Conservation (phyloP, 148 eudicot genomes). For the Amaranthus hypochondriacus region DNA sequence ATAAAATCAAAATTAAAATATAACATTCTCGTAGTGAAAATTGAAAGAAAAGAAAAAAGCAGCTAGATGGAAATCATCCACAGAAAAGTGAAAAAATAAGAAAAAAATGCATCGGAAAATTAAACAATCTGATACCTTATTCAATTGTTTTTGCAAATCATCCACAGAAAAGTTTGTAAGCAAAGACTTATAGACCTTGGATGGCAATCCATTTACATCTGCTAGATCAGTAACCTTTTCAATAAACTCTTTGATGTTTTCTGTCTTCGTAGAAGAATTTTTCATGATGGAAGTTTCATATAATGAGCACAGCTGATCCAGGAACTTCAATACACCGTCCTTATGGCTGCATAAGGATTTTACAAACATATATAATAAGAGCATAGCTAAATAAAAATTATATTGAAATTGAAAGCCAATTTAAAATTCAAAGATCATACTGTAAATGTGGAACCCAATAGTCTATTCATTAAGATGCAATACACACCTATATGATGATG, state of each 20-base stretch:
- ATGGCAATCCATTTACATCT: slow-evolving; percentile 51
- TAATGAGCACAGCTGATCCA: slow-evolving; percentile 69
- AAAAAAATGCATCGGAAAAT: background rate
- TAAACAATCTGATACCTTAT: slow-evolving; percentile 44
- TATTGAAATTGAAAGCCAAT: background rate
- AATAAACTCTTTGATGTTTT: slow-evolving; percentile 44
- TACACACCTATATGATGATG: slow-evolving; percentile 65
- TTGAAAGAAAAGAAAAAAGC: background rate
- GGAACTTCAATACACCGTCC: slow-evolving; percentile 59
- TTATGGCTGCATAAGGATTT: slow-evolving; percentile 58
- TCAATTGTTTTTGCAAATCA: slow-evolving; percentile 46
- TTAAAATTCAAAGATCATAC: background rate
- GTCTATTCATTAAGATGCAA: background rate
- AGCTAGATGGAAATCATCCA: background rate
- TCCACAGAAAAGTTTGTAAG: slow-evolving; percentile 48
- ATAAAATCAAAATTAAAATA: background rate
- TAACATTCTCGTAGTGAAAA: background rate
- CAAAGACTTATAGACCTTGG: slow-evolving; percentile 43
- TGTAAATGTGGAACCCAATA: background rate
- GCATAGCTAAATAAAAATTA: background rate
- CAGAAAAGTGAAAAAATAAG: background rate
- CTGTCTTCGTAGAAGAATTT: slow-evolving; percentile 36
- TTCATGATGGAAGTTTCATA: slow-evolving; percentile 50
- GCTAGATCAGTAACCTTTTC: slow-evolving; percentile 61
- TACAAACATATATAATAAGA: slow-evolving; percentile 1